Conservation (phyloP, 202 grass and related monocot genomes). For the Carex sylvatica region DNA sequence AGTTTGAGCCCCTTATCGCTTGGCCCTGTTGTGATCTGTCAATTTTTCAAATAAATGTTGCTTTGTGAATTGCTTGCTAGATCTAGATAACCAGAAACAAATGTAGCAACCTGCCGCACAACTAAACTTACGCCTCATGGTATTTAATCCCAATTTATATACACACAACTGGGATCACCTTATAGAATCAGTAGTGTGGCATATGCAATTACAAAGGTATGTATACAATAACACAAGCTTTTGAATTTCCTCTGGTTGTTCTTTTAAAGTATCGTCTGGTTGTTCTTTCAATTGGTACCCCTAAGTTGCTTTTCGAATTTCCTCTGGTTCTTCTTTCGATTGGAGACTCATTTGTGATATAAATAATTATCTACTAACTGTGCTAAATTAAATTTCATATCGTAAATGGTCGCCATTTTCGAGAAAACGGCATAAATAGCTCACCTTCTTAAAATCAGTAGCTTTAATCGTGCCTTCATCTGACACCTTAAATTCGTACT, state of each 20-base stretch:
- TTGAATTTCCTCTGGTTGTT: background rate
- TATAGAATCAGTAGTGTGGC: background rate
- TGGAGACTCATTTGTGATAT: background rate
- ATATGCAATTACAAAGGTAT: background rate
- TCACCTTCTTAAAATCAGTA: conserved; percentile 87
- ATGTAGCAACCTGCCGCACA: background rate
- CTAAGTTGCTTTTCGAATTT: background rate
- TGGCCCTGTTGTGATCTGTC: conserved; percentile 60
- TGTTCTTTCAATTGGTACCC: background rate
- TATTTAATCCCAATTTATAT: background rate
- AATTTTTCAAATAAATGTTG: background rate
- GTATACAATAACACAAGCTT: background rate
- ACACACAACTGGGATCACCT: background rate
- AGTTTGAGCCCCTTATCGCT: conserved; percentile 86
- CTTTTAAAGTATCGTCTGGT: background rate
- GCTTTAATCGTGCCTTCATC: conserved; percentile 75
- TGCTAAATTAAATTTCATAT: background rate
- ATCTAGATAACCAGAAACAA: background rate
- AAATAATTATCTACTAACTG: background rate
- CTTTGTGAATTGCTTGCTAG: background rate
- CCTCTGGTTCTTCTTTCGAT: background rate
- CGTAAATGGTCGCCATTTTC: background rate
- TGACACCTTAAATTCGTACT: conserved; percentile 63
- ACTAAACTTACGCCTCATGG: background rate
- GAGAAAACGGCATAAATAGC: background rate